A percentile compares a stretch with the other conserved stretches of the same genome.
Evolutionary conservation across 495 filamentous ascomycete genomes (phyloP).

Genomic region (Penicillium ochrochloron): DNA sequence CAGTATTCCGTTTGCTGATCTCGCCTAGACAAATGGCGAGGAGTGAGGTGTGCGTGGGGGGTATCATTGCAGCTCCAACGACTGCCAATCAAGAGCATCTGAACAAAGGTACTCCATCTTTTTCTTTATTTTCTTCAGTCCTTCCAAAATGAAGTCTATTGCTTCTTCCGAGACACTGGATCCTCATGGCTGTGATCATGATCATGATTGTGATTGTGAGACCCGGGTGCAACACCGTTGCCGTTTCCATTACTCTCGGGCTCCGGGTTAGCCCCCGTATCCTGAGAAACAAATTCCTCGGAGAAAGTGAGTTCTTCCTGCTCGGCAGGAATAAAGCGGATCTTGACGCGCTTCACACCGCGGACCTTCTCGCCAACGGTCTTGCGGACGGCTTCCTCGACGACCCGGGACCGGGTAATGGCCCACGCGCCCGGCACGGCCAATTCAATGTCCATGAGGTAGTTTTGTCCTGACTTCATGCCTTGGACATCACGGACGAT

Average conservation of each 20-base stretch:
- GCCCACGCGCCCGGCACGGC: constrained; percentile 75
- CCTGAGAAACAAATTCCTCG: constrained; percentile 78
- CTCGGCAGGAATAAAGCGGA: constrained; percentile 79
- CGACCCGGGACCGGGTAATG: constrained; percentile 63
- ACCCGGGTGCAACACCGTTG: background rate
- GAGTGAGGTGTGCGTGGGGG: background rate
- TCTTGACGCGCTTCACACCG: constrained; percentile 77
- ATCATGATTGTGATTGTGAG: constrained; percentile 28
- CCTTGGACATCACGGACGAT: constrained; percentile 77
- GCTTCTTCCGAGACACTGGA: constrained; percentile 33
- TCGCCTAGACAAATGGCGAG: background rate
- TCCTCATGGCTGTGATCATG: constrained; percentile 37
- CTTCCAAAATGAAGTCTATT: constrained; percentile 19
- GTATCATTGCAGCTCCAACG: constrained; percentile 25
- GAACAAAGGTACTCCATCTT: background rate
- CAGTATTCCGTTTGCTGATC: constrained; percentile 15
- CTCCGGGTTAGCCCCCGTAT: constrained; percentile 70
- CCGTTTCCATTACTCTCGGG: constrained; percentile 39
- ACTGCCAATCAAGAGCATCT: constrained; percentile 11
- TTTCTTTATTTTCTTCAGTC: background rate
- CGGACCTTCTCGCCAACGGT: constrained; percentile 73
- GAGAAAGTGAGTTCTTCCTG: constrained; percentile 55
- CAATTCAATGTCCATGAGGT: constrained; percentile 84
- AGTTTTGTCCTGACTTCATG: constrained; percentile 94
- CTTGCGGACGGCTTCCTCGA: constrained; percentile 74